Evolutionary conservation across 306 rosid species (phyloP).

Genomic region (Corylus avellana): DNA sequence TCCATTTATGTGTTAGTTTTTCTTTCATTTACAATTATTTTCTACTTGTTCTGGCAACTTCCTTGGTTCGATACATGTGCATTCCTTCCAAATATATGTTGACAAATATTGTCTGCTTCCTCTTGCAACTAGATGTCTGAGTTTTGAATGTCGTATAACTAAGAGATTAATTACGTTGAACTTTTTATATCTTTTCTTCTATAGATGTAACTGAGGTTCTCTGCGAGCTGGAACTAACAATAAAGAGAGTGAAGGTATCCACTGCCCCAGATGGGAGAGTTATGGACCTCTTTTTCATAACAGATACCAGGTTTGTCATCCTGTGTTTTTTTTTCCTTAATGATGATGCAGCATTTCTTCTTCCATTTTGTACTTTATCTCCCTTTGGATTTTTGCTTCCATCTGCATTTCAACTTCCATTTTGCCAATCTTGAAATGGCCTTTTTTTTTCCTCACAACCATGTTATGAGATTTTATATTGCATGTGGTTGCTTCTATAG

Average conservation of each 20-base stretch:
- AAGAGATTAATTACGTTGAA: neutral
- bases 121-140: slow-evolving; percentile 9
- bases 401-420: neutral
- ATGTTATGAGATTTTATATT: neutral
- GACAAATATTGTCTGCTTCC: neutral
- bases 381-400: neutral
- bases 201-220: slow-evolving; percentile 60
- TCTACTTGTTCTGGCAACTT: too few species aligned
- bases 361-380: neutral
- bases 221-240: slow-evolving; percentile 56
- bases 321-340: neutral
- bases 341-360: slow-evolving; percentile 2
- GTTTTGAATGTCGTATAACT: neutral
- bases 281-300: slow-evolving; percentile 63
- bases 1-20: too few species aligned
- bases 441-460: neutral
- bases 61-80: neutral
- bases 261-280: slow-evolving; percentile 60
- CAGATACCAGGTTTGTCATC: slow-evolving; percentile 57
- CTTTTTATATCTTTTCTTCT: neutral
- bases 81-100: neutral
- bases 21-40: too few species aligned
- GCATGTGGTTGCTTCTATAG: neutral
- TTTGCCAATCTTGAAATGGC: neutral
- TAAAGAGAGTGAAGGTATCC: slow-evolving; percentile 59